A percentile compares a stretch with the other conserved stretches of the same genome.
Evolutionary conservation across 768 basidiomycete species (phyloP).

Genomic region (Boletus rex-veris): DNA sequence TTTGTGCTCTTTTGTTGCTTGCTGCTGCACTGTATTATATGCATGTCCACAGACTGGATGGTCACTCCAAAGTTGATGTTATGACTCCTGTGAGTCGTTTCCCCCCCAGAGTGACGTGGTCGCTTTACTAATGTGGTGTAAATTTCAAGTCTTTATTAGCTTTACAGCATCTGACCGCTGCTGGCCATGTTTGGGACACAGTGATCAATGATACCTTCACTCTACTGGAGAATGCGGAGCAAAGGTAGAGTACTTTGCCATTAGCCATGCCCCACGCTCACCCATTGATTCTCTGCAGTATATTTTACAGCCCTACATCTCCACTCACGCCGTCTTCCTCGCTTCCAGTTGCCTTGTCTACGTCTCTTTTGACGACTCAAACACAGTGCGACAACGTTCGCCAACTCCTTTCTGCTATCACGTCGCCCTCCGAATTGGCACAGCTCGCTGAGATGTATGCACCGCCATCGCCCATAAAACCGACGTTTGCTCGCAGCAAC

Average conservation of each 20-base stretch:
- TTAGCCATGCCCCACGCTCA: background rate
- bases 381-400: conserved; percentile 81
- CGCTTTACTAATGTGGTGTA: conserved; percentile 4
- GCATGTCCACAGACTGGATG: conserved; percentile 34
- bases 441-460: conserved; percentile 89
- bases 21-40: conserved; percentile 39
- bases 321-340: conserved; percentile 29
- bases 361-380: conserved; percentile 71
- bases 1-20: conserved; percentile 38
- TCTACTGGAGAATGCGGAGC: conserved; percentile 67
- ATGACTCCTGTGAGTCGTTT: conserved; percentile 50
- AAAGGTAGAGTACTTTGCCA: conserved; percentile 41
- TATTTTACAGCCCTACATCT: conserved; percentile 41
- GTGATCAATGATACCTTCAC: conserved; percentile 66
- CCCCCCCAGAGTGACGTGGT: background rate
- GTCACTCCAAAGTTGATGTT: conserved; percentile 40
- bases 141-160: conserved; percentile 55
- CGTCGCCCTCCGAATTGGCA: conserved; percentile 64
- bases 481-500: conserved; percentile 22
- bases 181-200: conserved; percentile 72
- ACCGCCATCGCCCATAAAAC: conserved; percentile 57
- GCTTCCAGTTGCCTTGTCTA: conserved; percentile 68
- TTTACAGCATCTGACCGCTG: conserved; percentile 62
- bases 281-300: conserved; percentile 19
- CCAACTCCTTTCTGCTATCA: conserved; percentile 71